These are phyloP conservation scores for Exophiala oligosperma DNA, from an alignment of 2,329 filamentous ascomycete genomes.

Conservation along the genomic window DNA sequence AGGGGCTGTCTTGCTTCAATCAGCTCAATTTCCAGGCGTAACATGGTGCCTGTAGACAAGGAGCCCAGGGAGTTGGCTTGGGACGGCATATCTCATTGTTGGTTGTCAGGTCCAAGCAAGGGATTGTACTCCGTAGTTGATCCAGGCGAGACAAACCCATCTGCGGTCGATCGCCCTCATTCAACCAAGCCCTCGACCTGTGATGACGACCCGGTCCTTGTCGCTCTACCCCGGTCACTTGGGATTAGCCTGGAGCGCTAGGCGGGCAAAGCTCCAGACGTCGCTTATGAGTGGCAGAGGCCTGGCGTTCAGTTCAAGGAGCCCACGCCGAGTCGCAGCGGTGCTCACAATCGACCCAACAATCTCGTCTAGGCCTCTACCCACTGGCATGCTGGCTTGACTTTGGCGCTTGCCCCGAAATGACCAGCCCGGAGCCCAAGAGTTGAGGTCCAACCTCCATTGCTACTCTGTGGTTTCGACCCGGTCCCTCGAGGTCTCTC, in stretches of 20 bases:
- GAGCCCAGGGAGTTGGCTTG: not conserved
- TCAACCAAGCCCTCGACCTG: constrained; percentile 8
- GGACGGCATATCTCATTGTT: not conserved
- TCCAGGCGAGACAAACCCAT: not conserved
- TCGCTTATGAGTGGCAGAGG: constrained; percentile 10
- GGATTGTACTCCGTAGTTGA: not conserved
- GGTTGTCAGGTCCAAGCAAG: not conserved
- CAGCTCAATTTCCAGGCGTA: too few relatives aligned
- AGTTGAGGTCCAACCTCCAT: constrained; percentile 23
- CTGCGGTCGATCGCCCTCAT: not conserved
- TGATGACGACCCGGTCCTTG: constrained; percentile 5
- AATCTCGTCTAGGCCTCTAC: constrained; percentile 24
- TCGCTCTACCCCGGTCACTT: constrained; percentile 8
- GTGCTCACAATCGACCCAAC: constrained; percentile 14
- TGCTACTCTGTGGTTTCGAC: constrained; percentile 19
- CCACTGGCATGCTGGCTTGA: constrained; percentile 14
- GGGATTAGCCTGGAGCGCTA: constrained; percentile 17
- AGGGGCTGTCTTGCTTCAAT: not conserved
- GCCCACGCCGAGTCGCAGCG: constrained; percentile 18
- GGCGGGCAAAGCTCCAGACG: constrained; percentile 6
- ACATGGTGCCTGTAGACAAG: too few relatives aligned
- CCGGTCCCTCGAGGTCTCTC: constrained; percentile 16
- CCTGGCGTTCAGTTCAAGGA: constrained; percentile 11
- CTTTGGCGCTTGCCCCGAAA: constrained; percentile 24
- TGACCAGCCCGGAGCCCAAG: constrained; percentile 18